Evolutionary conservation across 1,284 basidiomycete species (phyloP), one percentile per base, ranked within the genome.

Genomic region (Sutorius eximius): DNA sequence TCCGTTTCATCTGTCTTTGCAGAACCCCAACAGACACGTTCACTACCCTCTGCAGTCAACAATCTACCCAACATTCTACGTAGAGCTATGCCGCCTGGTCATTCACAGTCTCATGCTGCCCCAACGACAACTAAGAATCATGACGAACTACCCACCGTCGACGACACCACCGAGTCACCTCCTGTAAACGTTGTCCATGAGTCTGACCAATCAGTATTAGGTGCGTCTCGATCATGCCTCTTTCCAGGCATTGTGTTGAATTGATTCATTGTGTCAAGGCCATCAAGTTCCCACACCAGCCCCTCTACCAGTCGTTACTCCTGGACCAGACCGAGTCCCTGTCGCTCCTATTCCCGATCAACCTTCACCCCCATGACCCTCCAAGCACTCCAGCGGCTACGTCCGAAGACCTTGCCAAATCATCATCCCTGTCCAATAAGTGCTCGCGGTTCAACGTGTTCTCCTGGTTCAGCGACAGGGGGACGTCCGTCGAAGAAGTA

Each of bases 11-110:
- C 73, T 16, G 69, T 76, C 1, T 62, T 73, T 41, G 76, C 73
- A 33, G 69, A 73, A 65, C 71, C 76, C 5, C 66, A 74, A 51
- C 77, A 68, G 47, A 69, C 70, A 53, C 66, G 66, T n/a, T 64
- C 65, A 3, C 58, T 68, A 29, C 61, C 62, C 34, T 70, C 71
- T n/a, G 75, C 71, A 33, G 58, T 57, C 3, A 61, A 66, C 24
- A 72, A 61, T 38, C 51, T 72, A 38, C 66, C 67, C 52, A 59
- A 49, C 55, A 62, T 72, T 52, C 71, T 76, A 52, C 67, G 71
- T n/a, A 76, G 69, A 57, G 58, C 65, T n/a, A 62, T 61, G 51
- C 61, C 54, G 1, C 32, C 20, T 20, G 53, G 53, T 33, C 37
- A 36, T 30, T 34, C 51, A 37, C 58, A 49, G 18, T n/a, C 44